Evolutionary conservation across 495 filamentous ascomycete genomes (phyloP).

Genomic region (Aspergillus avenaceus): DNA sequence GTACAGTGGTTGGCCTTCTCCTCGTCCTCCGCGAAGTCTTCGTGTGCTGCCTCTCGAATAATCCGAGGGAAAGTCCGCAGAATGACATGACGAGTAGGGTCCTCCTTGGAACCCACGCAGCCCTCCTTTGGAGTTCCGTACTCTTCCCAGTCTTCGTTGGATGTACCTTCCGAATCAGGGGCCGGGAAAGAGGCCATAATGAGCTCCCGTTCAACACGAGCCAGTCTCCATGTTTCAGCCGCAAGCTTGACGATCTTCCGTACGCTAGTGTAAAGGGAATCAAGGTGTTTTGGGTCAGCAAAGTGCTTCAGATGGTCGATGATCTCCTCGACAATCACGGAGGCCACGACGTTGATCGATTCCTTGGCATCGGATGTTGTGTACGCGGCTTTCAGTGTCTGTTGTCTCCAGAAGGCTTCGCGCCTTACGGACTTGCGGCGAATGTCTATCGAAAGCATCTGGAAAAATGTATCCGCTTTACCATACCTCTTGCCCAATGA

Average conservation of each 20-base stretch:
- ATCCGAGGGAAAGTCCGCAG: constrained; percentile 55
- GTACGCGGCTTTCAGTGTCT: constrained; percentile 61
- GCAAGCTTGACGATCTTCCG: constrained; percentile 59
- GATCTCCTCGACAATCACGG: constrained; percentile 59
- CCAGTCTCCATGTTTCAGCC: constrained; percentile 61
- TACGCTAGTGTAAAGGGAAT: constrained; percentile 47
- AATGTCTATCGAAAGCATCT: constrained; percentile 57
- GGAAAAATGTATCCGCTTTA: constrained; percentile 59
- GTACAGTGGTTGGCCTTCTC: constrained; percentile 40
- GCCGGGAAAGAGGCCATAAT: constrained; percentile 52
- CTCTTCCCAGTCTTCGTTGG: constrained; percentile 46
- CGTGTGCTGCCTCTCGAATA: constrained; percentile 51
- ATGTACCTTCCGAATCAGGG: constrained; percentile 35
- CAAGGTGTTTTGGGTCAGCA: constrained; percentile 50
- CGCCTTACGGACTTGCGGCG: constrained; percentile 57
- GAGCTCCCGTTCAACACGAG: constrained; percentile 58
- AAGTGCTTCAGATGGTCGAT: constrained; percentile 55
- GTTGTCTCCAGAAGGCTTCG: constrained; percentile 61
- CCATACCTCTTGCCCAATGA: constrained; percentile 58
- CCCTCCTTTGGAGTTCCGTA: constrained; percentile 28
- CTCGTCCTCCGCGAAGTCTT: constrained; percentile 41
- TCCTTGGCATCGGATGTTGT: constrained; percentile 59
- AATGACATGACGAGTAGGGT: constrained; percentile 39
- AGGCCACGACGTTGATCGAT: constrained; percentile 56
- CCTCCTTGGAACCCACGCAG: constrained; percentile 15